phyloP scores from a whole-genome alignment of 257 asterid genomes.

The Lithospermum erythrorhizon region DNA sequence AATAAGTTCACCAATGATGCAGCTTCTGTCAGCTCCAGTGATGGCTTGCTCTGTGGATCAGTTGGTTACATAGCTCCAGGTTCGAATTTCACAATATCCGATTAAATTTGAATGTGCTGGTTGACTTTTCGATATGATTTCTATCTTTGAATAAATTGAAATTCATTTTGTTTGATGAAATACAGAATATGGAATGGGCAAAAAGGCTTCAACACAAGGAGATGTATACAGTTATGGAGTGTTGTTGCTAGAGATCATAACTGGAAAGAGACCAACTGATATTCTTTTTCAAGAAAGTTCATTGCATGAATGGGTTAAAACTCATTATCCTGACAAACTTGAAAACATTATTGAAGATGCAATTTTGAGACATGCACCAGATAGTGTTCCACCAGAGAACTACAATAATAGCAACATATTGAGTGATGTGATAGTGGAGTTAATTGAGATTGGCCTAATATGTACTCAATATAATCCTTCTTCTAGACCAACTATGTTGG shows the following conservation, averaged over 20 bases:
- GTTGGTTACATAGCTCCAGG: slow-evolving; percentile 92
- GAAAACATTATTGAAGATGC: slow-evolving; percentile 40
- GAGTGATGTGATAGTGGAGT: slow-evolving; percentile 37
- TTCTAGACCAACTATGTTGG: slow-evolving; percentile 65
- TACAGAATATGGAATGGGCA: slow-evolving; percentile 85
- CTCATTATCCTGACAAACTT: slow-evolving; percentile 53
- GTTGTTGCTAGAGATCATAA: slow-evolving; percentile 49
- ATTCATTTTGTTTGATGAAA: background rate
- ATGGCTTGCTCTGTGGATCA: slow-evolving; percentile 64
- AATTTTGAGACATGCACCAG: slow-evolving; percentile 22
- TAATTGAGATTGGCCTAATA: slow-evolving; percentile 56
- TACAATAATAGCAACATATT: slow-evolving; percentile 19
- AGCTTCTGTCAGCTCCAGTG: slow-evolving; percentile 49
- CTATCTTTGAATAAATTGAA: too few species aligned
- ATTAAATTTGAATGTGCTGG: too few species aligned
- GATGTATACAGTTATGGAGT: slow-evolving; percentile 75
- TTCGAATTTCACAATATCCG: slow-evolving; percentile 9
- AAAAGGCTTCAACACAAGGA: slow-evolving; percentile 59
- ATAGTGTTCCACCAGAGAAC: background rate
- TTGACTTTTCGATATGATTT: too few species aligned
- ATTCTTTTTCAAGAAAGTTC: slow-evolving; percentile 54
- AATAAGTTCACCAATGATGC: slow-evolving; percentile 22
- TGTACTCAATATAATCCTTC: slow-evolving; percentile 60
- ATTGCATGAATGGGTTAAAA: slow-evolving; percentile 66
- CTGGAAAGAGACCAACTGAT: slow-evolving; percentile 66